Conservation (phyloP, 78 protist species). For the Polysphondylium violaceum region DNA sequence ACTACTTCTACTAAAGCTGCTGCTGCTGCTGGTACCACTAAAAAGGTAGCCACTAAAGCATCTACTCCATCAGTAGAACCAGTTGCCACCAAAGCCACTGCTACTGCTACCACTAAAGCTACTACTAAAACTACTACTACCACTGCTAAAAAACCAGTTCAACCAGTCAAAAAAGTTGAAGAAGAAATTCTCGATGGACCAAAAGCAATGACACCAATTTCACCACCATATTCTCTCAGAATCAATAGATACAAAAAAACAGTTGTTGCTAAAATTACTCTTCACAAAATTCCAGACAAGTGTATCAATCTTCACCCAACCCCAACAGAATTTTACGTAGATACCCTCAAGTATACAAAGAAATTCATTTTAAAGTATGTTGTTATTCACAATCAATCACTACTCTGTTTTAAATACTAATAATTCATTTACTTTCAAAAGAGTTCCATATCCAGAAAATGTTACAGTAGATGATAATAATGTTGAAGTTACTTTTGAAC, state of each 20-base stretch:
- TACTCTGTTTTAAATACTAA: too few species aligned
- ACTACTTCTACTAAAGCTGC: too few species aligned
- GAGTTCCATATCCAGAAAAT: constrained; percentile 34
- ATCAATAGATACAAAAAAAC: constrained; percentile 2
- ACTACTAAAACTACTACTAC: neutral
- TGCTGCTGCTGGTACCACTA: neutral
- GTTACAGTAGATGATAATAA: constrained; percentile 30
- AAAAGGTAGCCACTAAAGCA: neutral
- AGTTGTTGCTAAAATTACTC: neutral
- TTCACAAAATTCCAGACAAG: constrained; percentile 71
- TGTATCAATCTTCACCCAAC: constrained; percentile 39
- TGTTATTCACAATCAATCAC: too few species aligned
- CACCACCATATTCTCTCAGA: constrained; percentile 32
- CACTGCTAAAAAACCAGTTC: neutral
- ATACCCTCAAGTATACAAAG: constrained; percentile 47
- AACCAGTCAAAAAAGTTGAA: constrained; percentile 2
- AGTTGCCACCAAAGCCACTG: neutral
- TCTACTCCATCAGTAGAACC: neutral
- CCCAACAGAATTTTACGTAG: constrained; percentile 19
- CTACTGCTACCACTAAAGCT: neutral
- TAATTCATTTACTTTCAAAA: neutral
- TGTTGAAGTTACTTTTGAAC: constrained; percentile 23
- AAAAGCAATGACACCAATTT: constrained; percentile 26
- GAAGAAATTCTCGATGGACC: too few species aligned
- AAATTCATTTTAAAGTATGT: constrained; percentile 31